phyloP scores from a whole-genome alignment of 495 filamentous ascomycete genomes.

The Lindgomyces ingoldianus region DNA sequence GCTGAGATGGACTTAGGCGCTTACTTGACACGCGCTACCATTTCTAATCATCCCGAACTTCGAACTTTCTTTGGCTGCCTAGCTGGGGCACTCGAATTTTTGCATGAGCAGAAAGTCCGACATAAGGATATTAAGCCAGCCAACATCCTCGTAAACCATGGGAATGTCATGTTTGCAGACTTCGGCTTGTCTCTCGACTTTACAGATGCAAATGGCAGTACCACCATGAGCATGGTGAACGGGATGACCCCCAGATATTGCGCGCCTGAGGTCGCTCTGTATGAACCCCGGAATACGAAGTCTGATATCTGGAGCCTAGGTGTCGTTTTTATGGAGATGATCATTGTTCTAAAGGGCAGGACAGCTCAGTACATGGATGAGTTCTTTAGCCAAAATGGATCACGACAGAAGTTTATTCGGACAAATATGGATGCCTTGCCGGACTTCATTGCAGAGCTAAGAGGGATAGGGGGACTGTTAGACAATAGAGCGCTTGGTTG shows the following conservation, averaged over 20 bases:
- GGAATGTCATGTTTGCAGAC: conserved; percentile 45
- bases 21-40: conserved; percentile 5
- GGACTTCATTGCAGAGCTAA: conserved; percentile 12
- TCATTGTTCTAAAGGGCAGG: conserved; percentile 40
- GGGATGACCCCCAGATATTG: conserved; percentile 38
- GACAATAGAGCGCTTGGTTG: conserved; percentile 23
- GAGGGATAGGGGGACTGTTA: conserved; percentile 3
- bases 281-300: conserved; percentile 34
- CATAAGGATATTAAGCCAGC: conserved; percentile 52
- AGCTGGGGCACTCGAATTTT: conserved; percentile 42
- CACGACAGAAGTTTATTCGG: conserved; percentile 12
- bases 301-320: conserved; percentile 51
- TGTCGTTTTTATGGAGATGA: conserved; percentile 50
- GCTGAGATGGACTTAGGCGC: conserved; percentile 41
- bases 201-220: conserved; percentile 33
- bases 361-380: conserved; percentile 15
- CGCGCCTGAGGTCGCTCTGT: conserved; percentile 43
- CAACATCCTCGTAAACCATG: conserved; percentile 47
- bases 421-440: conserved; percentile 8
- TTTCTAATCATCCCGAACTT: conserved; percentile 14
- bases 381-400: conserved; percentile 18
- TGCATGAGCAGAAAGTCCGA: conserved; percentile 44
- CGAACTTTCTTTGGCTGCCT: conserved; percentile 49
- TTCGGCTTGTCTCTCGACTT: conserved; percentile 48
- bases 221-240: conserved; percentile 32